Conservation (phyloP, 2,329 filamentous ascomycete genomes). For the Colletotrichum lupini region DNA sequence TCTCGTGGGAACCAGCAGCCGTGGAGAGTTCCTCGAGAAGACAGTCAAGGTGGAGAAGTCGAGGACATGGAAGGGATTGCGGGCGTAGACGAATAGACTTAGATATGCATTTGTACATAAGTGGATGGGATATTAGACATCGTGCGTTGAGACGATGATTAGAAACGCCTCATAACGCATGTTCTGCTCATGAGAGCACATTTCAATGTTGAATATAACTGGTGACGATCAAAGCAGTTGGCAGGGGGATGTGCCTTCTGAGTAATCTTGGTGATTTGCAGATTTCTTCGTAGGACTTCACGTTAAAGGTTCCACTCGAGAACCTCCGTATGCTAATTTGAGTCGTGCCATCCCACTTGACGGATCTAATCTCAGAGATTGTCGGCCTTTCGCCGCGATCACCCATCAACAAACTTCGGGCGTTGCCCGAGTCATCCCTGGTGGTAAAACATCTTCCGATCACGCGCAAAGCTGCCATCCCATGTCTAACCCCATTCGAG, state of each 20-base stretch:
- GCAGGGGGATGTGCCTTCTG: not conserved
- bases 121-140: not conserved
- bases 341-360: not conserved
- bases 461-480: conserved; percentile 1
- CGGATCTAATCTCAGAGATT: not conserved
- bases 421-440: conserved; percentile 15
- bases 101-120: not conserved
- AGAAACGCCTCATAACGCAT: not conserved
- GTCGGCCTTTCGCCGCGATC: not conserved
- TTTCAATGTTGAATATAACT: no score
- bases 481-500: conserved; percentile 13
- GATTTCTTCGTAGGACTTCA: not conserved
- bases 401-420: not conserved
- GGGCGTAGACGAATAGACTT: conserved; percentile 4
- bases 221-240: not conserved
- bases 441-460: not conserved
- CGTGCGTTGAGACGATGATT: not conserved
- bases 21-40: conserved; percentile 37
- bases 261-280: no score
- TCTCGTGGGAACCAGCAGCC: conserved; percentile 48
- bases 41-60: conserved; percentile 30
- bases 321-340: not conserved
- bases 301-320: not conserved
- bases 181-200: not conserved
- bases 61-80: conserved; percentile 29